Conservation (phyloP, 2,329 filamentous ascomycete species). For the Rhytidhysteron rufulum region DNA sequence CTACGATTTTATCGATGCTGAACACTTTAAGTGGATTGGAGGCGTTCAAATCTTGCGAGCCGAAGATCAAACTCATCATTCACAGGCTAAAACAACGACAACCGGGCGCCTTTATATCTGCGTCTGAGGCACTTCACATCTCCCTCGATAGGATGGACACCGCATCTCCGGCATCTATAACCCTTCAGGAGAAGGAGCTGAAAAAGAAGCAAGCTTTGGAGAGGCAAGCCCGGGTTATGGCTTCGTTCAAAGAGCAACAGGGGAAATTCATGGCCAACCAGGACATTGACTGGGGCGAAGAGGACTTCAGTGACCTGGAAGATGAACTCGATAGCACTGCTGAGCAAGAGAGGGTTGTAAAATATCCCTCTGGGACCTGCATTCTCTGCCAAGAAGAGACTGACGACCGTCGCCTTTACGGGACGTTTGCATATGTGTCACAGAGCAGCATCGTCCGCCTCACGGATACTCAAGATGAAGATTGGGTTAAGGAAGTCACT, state of each 20-base stretch:
- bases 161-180: slow-evolving; percentile 68
- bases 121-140: slow-evolving; percentile 58
- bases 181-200: slow-evolving; percentile 64
- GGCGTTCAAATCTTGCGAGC: slow-evolving; percentile 75
- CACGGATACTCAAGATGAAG: slow-evolving; percentile 75
- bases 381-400: slow-evolving; percentile 97
- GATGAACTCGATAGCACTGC: slow-evolving; percentile 58
- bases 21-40: slow-evolving; percentile 59
- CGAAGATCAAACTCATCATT: slow-evolving; percentile 80
- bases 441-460: slow-evolving; percentile 84
- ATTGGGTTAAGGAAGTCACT: slow-evolving; percentile 79
- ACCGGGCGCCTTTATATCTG: slow-evolving; percentile 66
- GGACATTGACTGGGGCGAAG: slow-evolving; percentile 82
- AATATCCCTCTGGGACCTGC: slow-evolving; percentile 88
- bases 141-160: slow-evolving; percentile 77
- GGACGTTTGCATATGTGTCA: slow-evolving; percentile 85
- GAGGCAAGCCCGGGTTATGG: slow-evolving; percentile 91
- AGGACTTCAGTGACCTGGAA: slow-evolving; percentile 72
- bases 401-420: slow-evolving; percentile 82
- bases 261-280: slow-evolving; percentile 91
- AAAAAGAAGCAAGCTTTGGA: slow-evolving; percentile 91
- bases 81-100: slow-evolving; percentile 81
- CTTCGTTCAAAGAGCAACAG: slow-evolving; percentile 95
- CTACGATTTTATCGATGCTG: slow-evolving; percentile 51
- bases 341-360: slow-evolving; percentile 73